Evolutionary conservation across 2,329 filamentous ascomycete genomes (phyloP).

Genomic region (Pyrenophora graminea): DNA sequence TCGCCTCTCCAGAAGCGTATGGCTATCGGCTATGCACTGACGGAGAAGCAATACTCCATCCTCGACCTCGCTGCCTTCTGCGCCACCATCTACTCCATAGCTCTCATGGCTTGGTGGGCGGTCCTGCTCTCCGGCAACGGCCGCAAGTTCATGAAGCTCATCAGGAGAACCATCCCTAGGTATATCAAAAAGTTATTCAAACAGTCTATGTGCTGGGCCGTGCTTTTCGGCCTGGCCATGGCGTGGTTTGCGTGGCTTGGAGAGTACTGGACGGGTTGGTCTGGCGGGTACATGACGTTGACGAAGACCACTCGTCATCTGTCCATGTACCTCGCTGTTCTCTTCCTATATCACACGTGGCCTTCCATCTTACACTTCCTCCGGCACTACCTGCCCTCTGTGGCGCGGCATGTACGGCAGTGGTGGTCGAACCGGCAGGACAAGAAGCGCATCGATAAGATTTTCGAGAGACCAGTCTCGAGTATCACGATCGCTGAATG

Average conservation of each 20-base stretch:
- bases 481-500: slow-evolving; percentile 1
- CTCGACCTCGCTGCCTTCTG: no score
- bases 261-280: not conserved
- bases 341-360: not conserved
- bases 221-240: not conserved
- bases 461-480: not conserved
- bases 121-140: no score
- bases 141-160: no score
- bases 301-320: not conserved
- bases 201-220: no score
- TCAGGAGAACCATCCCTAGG: no score
- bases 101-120: no score
- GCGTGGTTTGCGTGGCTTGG: not conserved
- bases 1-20: no score
- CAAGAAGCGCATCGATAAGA: slow-evolving; percentile 4
- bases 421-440: slow-evolving; percentile 1
- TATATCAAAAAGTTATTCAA: no score
- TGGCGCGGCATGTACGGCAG: not conserved
- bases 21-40: no score
- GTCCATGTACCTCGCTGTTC: not conserved
- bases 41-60: no score
- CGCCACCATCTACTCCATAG: no score
- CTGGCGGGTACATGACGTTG: not conserved
- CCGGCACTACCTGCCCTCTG: not conserved
- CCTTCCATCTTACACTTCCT: not conserved